Conservation (phyloP, 192 early-diverging fungal genomes). For the Coemansia sp. region DNA sequence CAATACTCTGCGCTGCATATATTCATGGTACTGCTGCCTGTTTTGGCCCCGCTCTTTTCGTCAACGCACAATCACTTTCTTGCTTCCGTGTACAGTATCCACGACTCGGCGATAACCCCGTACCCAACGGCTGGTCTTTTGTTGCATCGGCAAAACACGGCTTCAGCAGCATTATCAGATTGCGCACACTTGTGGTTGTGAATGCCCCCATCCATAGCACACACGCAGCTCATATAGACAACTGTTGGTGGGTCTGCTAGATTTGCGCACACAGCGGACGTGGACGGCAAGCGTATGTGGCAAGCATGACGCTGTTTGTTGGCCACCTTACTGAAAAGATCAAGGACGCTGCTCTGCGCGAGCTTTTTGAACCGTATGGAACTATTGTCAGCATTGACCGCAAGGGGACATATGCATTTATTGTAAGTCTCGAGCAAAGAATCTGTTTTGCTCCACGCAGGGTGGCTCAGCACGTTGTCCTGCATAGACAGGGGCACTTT, state of each 20-base stretch:
- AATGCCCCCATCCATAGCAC: background rate
- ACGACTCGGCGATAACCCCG: background rate
- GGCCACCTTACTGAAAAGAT: constrained; percentile 34
- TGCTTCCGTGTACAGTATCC: background rate
- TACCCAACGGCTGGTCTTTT: background rate
- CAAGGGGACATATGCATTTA: constrained; percentile 40
- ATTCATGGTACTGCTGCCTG: background rate
- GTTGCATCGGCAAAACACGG: background rate
- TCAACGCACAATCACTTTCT: background rate
- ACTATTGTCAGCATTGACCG: constrained; percentile 23
- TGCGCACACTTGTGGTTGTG: background rate
- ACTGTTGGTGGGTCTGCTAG: background rate
- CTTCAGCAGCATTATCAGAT: background rate
- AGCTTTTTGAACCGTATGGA: constrained; percentile 27
- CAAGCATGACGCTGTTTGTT: constrained; percentile 39
- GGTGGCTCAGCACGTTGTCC: constrained; percentile 2
- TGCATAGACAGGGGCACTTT: background rate
- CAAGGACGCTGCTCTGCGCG: constrained; percentile 18
- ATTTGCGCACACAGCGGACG: background rate
- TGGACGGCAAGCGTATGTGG: background rate
- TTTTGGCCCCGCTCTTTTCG: background rate
- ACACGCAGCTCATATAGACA: background rate
- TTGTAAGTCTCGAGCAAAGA: constrained; percentile 24
- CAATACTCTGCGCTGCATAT: background rate
- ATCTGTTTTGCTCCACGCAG: background rate